phyloP scores from a whole-genome alignment of 1,284 basidiomycete species.

The Pterulicium gracile region DNA sequence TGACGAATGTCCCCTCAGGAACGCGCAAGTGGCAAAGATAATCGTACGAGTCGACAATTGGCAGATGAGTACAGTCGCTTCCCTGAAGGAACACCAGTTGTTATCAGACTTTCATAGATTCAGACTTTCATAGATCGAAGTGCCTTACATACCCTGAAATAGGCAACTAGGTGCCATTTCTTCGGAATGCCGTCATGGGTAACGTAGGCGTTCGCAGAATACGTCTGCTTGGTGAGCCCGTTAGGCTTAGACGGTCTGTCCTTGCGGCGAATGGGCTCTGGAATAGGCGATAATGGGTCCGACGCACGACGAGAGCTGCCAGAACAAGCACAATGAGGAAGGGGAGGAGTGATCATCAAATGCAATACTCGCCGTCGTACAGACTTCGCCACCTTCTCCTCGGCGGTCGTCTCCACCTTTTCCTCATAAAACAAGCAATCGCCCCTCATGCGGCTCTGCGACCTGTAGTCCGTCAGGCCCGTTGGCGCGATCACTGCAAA shows the following conservation, averaged over 20 bases:
- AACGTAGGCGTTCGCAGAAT: constrained; percentile 58
- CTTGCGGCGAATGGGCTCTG: constrained; percentile 51
- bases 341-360: not conserved
- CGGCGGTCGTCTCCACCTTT: constrained; percentile 65
- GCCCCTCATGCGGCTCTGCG: constrained; percentile 71
- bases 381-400: constrained; percentile 65
- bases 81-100: constrained; percentile 28
- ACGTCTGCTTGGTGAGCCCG: constrained; percentile 71
- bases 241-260: constrained; percentile 64
- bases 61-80: constrained; percentile 53
- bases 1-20: constrained; percentile 53
- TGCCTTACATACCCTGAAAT: constrained; percentile 48
- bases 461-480: constrained; percentile 33
- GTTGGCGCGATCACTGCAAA: constrained; percentile 3
- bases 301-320: constrained; percentile 48
- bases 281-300: constrained; percentile 44
- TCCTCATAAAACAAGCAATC: constrained; percentile 74
- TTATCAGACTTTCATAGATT: constrained; percentile 8
- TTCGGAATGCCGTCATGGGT: constrained; percentile 22
- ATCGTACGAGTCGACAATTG: constrained; percentile 58
- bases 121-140: constrained; percentile 7
- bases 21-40: constrained; percentile 53
- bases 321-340: constrained; percentile 9
- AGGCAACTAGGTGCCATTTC: constrained; percentile 74
- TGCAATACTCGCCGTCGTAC: constrained; percentile 41